These are phyloP conservation scores for Cercospora canescens DNA, from an alignment of 2,329 filamentous ascomycete genomes.

Conservation along the genomic window DNA sequence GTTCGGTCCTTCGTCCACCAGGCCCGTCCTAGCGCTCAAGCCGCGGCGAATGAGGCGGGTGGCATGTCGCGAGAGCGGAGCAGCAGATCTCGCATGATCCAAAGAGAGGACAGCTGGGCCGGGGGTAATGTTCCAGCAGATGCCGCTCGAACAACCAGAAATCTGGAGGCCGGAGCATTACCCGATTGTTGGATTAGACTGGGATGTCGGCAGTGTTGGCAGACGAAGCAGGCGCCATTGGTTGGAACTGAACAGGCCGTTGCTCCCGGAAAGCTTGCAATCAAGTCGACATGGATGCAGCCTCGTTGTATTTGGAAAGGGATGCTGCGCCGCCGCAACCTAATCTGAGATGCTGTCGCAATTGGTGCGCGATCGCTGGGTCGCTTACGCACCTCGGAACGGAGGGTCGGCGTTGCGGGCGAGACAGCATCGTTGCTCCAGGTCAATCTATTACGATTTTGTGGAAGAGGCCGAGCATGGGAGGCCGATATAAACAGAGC, in stretches of 20 bases:
- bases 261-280: neutral
- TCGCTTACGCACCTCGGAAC: neutral
- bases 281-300: neutral
- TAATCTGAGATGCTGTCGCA: constrained; percentile 1
- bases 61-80: neutral
- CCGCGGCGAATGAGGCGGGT: neutral
- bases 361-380: constrained; percentile 3
- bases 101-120: neutral
- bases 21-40: neutral
- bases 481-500: neutral
- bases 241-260: neutral
- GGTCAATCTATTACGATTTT: neutral
- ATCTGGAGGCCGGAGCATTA: neutral
- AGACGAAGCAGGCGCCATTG: neutral
- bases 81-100: neutral
- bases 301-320: neutral
- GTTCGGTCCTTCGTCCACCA: neutral
- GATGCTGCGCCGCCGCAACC: neutral
- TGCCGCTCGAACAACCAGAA: constrained; percentile 1
- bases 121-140: neutral
- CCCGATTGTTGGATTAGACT: neutral
- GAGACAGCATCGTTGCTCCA: neutral
- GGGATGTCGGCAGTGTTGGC: neutral
- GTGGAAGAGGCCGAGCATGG: neutral
- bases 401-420: neutral